Conservation (phyloP, 495 filamentous ascomycete species). For the Immersiella caudata region DNA sequence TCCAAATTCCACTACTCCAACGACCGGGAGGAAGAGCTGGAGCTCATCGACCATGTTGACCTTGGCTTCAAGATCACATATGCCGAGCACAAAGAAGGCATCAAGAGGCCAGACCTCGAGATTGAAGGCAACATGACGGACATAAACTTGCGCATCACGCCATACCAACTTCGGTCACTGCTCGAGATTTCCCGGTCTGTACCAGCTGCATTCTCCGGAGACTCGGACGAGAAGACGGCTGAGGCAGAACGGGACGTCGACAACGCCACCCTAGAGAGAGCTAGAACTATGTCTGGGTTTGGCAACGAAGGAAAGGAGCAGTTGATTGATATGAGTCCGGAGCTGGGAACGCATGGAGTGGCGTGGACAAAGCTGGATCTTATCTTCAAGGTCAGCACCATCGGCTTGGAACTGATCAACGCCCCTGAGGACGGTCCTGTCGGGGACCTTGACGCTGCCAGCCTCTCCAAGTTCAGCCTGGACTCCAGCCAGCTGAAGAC, state of each 20-base stretch:
- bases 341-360: conserved; percentile 63
- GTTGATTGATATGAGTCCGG: conserved; percentile 62
- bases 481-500: conserved; percentile 90
- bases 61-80: conserved; percentile 89
- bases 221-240: conserved; percentile 69
- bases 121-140: conserved; percentile 89
- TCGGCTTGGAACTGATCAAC: conserved; percentile 86
- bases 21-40: conserved; percentile 76
- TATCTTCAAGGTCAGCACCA: conserved; percentile 82
- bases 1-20: conserved; percentile 84
- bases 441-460: conserved; percentile 74
- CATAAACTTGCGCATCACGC: conserved; percentile 85
- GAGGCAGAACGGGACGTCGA: conserved; percentile 54
- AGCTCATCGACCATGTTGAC: conserved; percentile 96
- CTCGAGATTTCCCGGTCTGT: conserved; percentile 83
- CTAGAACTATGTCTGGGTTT: conserved; percentile 51
- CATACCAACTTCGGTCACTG: conserved; percentile 86
- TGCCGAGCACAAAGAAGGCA: conserved; percentile 76
- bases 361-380: conserved; percentile 94
- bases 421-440: conserved; percentile 74
- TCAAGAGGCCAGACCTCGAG: conserved; percentile 86
- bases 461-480: conserved; percentile 89
- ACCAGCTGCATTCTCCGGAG: conserved; percentile 80
- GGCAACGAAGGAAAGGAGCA: conserved; percentile 42
- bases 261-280: conserved; percentile 48